Conservation (phyloP, 176 grass and related monocot species). For the Paspalum notatum region DNA sequence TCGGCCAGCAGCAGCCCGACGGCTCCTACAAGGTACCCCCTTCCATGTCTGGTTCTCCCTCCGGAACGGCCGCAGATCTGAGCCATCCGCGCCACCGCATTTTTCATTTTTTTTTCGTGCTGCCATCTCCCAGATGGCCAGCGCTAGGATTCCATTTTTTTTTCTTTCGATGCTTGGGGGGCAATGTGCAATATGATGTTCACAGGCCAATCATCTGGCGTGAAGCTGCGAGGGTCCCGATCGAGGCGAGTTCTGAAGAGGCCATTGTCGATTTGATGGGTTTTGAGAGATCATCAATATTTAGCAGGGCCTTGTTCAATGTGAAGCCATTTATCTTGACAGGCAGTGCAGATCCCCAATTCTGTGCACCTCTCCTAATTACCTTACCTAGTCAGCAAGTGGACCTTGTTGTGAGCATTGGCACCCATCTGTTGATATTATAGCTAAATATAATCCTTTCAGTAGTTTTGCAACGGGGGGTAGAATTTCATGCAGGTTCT, state of each 20-base stretch:
- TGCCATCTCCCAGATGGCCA: not conserved
- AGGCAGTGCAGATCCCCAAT: not conserved
- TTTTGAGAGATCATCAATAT: not conserved
- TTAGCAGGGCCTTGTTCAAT: not conserved
- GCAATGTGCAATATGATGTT: not conserved
- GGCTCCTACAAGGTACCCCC: slow-evolving; percentile 79
- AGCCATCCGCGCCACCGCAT: not conserved
- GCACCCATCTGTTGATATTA: not conserved
- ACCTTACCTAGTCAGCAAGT: not conserved
- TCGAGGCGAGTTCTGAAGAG: not conserved
- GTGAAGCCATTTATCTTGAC: not conserved
- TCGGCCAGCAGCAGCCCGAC: slow-evolving; percentile 73
- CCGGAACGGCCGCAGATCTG: slow-evolving; percentile 7
- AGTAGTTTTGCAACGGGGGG: not conserved
- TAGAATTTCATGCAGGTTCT: not conserved
- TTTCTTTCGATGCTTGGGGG: not conserved
- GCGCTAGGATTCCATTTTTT: not conserved
- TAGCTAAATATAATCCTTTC: not conserved
- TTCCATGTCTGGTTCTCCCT: not conserved
- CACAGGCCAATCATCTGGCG: not conserved
- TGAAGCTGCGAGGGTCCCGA: not conserved
- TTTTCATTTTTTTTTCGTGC: not conserved
- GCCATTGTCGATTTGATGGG: not conserved
- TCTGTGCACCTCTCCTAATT: not conserved
- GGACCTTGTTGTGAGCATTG: not conserved